A percentile compares a stretch with the other conserved stretches of the same genome.
These are phyloP conservation scores for Phlebiopsis gigantea DNA, from an alignment of 768 basidiomycete species.

Conservation along the genomic window DNA sequence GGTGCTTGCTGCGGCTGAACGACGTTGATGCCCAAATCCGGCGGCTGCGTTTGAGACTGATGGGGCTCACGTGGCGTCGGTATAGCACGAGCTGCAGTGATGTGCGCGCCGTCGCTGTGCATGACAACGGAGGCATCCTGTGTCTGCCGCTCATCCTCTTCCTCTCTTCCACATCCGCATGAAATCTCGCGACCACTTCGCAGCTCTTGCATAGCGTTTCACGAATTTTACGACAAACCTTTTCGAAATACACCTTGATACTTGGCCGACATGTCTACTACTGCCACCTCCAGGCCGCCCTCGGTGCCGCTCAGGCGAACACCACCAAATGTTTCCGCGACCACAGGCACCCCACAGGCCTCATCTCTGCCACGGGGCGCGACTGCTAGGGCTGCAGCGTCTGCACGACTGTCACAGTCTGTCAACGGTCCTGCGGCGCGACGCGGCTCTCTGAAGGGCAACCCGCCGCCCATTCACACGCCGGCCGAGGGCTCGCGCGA, in stretches of 20 bases:
- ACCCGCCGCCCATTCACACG: constrained; percentile 32
- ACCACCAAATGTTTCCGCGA: constrained; percentile 34
- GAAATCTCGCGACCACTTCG: background rate
- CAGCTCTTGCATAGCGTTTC: constrained; percentile 8
- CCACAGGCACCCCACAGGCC: constrained; percentile 36
- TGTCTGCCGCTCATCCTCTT: background rate
- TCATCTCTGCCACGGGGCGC: constrained; percentile 47
- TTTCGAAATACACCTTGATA: constrained; percentile 5
- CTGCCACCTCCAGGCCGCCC: constrained; percentile 39
- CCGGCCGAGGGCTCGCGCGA: constrained; percentile 48
- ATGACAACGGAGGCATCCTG: constrained; percentile 13
- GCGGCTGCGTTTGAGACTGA: background rate
- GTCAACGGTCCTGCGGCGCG: constrained; percentile 41
- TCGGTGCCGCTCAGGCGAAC: constrained; percentile 42
- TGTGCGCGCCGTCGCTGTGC: constrained; percentile 12
- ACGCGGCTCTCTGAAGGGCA: constrained; percentile 44
- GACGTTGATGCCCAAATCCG: background rate
- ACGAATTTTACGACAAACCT: constrained; percentile 2
- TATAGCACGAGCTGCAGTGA: background rate
- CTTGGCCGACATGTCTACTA: constrained; percentile 38
- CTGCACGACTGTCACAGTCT: constrained; percentile 50
- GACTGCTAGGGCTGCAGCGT: constrained; percentile 60
- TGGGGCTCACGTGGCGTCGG: constrained; percentile 4
- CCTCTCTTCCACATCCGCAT: constrained; percentile 1
- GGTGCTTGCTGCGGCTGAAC: background rate